phyloP scores from a whole-genome alignment of 176 grass and related monocot genomes.

The Panicum miliaceum region DNA sequence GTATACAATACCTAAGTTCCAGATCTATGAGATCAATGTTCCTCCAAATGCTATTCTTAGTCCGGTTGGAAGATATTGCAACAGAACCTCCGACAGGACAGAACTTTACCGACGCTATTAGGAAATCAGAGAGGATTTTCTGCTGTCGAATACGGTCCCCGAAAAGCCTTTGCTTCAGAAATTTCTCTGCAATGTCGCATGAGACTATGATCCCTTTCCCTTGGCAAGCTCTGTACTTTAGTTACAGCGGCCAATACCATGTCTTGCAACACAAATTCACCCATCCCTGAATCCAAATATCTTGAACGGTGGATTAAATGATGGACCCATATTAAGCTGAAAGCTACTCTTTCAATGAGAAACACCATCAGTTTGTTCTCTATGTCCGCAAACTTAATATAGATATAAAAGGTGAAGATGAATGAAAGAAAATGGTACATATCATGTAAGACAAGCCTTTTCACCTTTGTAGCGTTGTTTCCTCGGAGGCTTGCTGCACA shows the following conservation, averaged over 20 bases:
- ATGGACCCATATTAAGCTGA: not conserved
- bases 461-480: constrained; percentile 53
- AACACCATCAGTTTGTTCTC: not conserved
- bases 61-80: constrained; percentile 57
- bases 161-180: constrained; percentile 68
- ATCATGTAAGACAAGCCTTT: constrained; percentile 82
- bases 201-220: constrained; percentile 74
- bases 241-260: constrained; percentile 71
- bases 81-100: constrained; percentile 73
- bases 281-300: constrained; percentile 85
- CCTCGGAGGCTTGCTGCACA: constrained; percentile 72
- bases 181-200: constrained; percentile 55
- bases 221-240: constrained; percentile 72
- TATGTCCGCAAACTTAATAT: not conserved
- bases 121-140: constrained; percentile 81
- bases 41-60: constrained; percentile 68
- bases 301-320: constrained; percentile 45
- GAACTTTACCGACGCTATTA: constrained; percentile 75
- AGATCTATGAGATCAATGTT: constrained; percentile 75
- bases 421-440: constrained; percentile 53
- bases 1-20: constrained; percentile 64
- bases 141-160: constrained; percentile 75
- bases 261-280: constrained; percentile 76
- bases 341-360: not conserved
- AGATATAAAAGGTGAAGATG: not conserved